Base-by-base conservation (phyloP, 768 basidiomycete species). In the Tricholoma saponaceum region DNA sequence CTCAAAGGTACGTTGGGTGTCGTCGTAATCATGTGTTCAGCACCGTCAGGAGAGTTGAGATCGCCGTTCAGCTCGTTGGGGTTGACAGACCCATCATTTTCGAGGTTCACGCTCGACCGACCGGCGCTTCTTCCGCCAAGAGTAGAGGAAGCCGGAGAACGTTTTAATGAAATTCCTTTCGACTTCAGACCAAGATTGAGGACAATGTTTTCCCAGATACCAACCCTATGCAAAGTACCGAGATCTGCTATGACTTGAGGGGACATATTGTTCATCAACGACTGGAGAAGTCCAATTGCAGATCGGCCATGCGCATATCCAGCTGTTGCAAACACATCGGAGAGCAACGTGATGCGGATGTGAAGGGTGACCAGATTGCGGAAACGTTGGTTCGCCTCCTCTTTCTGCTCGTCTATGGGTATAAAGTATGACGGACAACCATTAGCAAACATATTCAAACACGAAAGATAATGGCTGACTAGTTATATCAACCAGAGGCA, bases 161-260 rank as follows among this genome's bases (percentile, higher is more conserved):
- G 64, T 55, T 76, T 70, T 16, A 83, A 64, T 52, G 81, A 76
- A 43, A 86, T 83, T 37, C 84, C 84, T 62, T 78, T 82, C 14
- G 74, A 69, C 14, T 76, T 69, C 39, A 87, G 71, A 23, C 81
- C 83, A 16, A 79, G 75, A 62, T 88, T 89, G 51, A 97, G 79
- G 16, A 85, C 72, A 39, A 92, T 89, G 63, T 92, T 94, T 72
- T 96, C 92, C 89, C 91, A 92, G 5, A 92, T 82, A 59, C 84
- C 86, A 1, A 86, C 83, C 14, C 92, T 84, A 68, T 97, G 94
- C 5, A 98, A 74, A 46, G 81, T 71, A 3, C 95, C 96, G 25
- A 98, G 76, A 60, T 90, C 82, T 4, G 73, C 71, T 23, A 98
- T 72, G 25, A 92, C 81, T 59, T 84, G 76, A 16, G 83, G 78